A percentile compares a stretch with the other conserved stretches of the same genome.
Evolutionary conservation across 164 flowering plant genomes (phyloP).

Genomic region (Akebia trifoliata): DNA sequence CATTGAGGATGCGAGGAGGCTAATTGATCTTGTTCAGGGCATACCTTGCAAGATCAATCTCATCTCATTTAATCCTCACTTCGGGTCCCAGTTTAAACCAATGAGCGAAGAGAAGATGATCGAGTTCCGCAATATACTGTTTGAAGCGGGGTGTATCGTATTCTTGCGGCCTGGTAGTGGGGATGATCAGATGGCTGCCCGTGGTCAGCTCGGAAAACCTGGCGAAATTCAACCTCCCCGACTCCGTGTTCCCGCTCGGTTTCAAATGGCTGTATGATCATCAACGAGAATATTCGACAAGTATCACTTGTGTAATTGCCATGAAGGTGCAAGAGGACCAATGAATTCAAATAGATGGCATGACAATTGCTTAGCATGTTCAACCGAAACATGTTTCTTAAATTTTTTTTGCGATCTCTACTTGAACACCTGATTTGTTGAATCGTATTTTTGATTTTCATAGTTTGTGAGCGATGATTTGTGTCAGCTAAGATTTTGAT

Average conservation of each 20-base stretch:
- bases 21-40: conserved; percentile 67
- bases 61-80: conserved; percentile 79
- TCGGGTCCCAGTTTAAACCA: conserved; percentile 72
- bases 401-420: too few relatives aligned
- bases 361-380: too few relatives aligned
- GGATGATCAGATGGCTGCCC: conserved; percentile 96
- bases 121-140: conserved; percentile 67
- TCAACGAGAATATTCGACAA: too few relatives aligned
- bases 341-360: too few relatives aligned
- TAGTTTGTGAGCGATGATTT: too few relatives aligned
- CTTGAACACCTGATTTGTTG: too few relatives aligned
- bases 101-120: conserved; percentile 71
- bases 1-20: conserved; percentile 82
- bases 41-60: conserved; percentile 97
- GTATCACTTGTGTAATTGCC: too few relatives aligned
- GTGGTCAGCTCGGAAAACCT: conserved; percentile 93
- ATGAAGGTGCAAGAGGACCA: too few relatives aligned
- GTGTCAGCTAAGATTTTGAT: too few relatives aligned
- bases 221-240: conserved; percentile 74
- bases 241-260: conserved; percentile 66
- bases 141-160: conserved; percentile 70
- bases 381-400: too few relatives aligned
- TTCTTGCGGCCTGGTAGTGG: conserved; percentile 75
- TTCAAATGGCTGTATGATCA: conserved; percentile 32
- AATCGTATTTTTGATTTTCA: too few relatives aligned